A percentile compares a stretch with the other conserved stretches of the same genome.
Conservation (phyloP, 2,329 filamentous ascomycete genomes). For the Bisporella sp. region DNA sequence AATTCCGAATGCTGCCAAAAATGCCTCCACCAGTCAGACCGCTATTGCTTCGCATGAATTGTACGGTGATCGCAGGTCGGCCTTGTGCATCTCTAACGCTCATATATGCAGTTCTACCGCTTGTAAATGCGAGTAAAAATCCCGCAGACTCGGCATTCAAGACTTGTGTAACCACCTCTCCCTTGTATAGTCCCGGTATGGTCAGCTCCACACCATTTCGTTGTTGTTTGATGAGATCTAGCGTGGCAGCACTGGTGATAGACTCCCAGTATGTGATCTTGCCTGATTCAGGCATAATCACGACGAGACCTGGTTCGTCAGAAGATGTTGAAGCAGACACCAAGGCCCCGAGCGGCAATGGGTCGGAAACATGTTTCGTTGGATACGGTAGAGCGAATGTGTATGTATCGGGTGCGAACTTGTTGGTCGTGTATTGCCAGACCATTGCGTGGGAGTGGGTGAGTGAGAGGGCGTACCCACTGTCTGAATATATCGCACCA, state of each 20-base stretch:
- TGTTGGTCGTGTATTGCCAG: conserved; percentile 77
- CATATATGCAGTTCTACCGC: conserved; percentile 79
- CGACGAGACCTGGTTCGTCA: conserved; percentile 78
- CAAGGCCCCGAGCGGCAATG: conserved; percentile 75
- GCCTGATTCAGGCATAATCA: conserved; percentile 77
- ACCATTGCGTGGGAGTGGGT: conserved; percentile 78
- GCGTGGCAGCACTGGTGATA: conserved; percentile 78
- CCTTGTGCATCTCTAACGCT: conserved; percentile 82
- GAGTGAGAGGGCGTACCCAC: conserved; percentile 71
- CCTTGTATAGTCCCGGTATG: conserved; percentile 67
- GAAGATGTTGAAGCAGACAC: conserved; percentile 71
- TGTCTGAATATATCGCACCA: conserved; percentile 57
- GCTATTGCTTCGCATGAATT: conserved; percentile 62
- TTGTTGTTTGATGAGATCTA: conserved; percentile 69
- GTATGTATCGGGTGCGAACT: conserved; percentile 67
- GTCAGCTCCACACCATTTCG: conserved; percentile 71
- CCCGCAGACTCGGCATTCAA: conserved; percentile 79
- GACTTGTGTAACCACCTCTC: conserved; percentile 71
- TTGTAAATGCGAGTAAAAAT: conserved; percentile 78
- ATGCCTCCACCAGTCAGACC: conserved; percentile 55
- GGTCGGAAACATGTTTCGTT: conserved; percentile 58
- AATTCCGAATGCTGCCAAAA: conserved; percentile 74
- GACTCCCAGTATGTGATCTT: conserved; percentile 94
- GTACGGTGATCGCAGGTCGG: conserved; percentile 70
- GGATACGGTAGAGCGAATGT: conserved; percentile 72